Conservation (phyloP, 768 basidiomycete species). For the Tephrocybe sp. region DNA sequence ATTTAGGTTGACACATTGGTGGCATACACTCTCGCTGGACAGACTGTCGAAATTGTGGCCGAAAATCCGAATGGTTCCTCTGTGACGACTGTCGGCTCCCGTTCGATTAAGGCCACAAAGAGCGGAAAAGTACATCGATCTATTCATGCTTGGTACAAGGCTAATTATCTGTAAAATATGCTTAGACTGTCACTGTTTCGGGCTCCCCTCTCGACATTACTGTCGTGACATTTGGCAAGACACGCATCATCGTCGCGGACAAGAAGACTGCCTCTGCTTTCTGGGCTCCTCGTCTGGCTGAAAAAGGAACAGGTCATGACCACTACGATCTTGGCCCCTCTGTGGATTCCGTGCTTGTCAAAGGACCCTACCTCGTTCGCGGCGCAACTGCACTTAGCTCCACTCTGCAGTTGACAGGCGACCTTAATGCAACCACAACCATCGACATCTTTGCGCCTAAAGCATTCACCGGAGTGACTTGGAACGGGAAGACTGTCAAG, state of each 20-base stretch:
- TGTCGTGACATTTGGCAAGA: slow-evolving; percentile 44
- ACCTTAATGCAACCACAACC: slow-evolving; percentile 50
- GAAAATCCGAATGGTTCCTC: slow-evolving; percentile 9
- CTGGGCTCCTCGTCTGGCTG: slow-evolving; percentile 56
- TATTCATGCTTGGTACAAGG: neutral
- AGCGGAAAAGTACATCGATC: slow-evolving; percentile 16
- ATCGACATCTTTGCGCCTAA: slow-evolving; percentile 57
- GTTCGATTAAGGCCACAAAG: slow-evolving; percentile 19
- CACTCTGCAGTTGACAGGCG: slow-evolving; percentile 42
- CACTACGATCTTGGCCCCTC: slow-evolving; percentile 30
- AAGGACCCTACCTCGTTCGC: slow-evolving; percentile 36
- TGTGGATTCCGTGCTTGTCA: slow-evolving; percentile 29
- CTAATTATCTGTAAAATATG: neutral
- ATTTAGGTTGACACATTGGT: slow-evolving; percentile 32
- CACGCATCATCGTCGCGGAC: slow-evolving; percentile 56
- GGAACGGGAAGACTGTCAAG: slow-evolving; percentile 54
- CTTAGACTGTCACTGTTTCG: slow-evolving; percentile 43
- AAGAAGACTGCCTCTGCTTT: slow-evolving; percentile 57
- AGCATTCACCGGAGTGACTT: slow-evolving; percentile 42
- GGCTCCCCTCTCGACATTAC: slow-evolving; percentile 35
- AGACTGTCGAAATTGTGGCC: slow-evolving; percentile 30
- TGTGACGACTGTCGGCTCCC: slow-evolving; percentile 20
- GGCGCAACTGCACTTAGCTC: slow-evolving; percentile 23
- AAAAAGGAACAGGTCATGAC: slow-evolving; percentile 16
- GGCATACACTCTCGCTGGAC: slow-evolving; percentile 36